Percentiles rank a stretch among this genome's conserved stretches.
These are phyloP conservation scores for Taxillus chinensis DNA, from an alignment of 164 flowering plant genomes.

Conservation along the genomic window DNA sequence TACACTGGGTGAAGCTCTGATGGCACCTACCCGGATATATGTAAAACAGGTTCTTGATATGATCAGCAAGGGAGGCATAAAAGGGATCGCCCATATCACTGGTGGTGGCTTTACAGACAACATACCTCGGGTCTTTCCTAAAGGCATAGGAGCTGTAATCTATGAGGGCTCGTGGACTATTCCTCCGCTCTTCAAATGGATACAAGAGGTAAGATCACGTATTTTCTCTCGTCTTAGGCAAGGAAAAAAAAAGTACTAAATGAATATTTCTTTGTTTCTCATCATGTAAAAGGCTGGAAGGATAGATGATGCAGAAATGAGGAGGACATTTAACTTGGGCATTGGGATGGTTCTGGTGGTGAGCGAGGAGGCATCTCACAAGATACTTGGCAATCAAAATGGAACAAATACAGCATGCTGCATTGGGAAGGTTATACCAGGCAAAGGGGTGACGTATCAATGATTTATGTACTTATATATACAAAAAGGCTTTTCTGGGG, in stretches of 20 bases:
- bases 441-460: constrained; percentile 40
- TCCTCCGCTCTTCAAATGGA: constrained; percentile 83
- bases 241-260: too few relatives aligned
- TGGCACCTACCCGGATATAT: constrained; percentile 91
- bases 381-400: constrained; percentile 33
- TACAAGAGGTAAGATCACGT: constrained; percentile 69
- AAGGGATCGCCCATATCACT: constrained; percentile 93
- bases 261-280: neutral
- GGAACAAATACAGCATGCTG: constrained; percentile 21
- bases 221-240: neutral
- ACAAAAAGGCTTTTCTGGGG: too few relatives aligned
- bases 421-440: constrained; percentile 57
- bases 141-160: constrained; percentile 79
- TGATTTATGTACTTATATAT: neutral
- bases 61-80: constrained; percentile 79
- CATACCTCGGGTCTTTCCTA: constrained; percentile 85
- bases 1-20: constrained; percentile 74
- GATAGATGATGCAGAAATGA: constrained; percentile 79
- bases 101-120: constrained; percentile 98
- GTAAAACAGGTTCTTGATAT: constrained; percentile 92
- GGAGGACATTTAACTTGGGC: constrained; percentile 84
- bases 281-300: constrained; percentile 43
- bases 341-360: constrained; percentile 83
- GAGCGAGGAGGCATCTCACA: constrained; percentile 48
- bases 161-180: constrained; percentile 60